These are phyloP conservation scores for Tylopilus subfusipes DNA, from an alignment of 768 basidiomycete species.

Conservation along the genomic window DNA sequence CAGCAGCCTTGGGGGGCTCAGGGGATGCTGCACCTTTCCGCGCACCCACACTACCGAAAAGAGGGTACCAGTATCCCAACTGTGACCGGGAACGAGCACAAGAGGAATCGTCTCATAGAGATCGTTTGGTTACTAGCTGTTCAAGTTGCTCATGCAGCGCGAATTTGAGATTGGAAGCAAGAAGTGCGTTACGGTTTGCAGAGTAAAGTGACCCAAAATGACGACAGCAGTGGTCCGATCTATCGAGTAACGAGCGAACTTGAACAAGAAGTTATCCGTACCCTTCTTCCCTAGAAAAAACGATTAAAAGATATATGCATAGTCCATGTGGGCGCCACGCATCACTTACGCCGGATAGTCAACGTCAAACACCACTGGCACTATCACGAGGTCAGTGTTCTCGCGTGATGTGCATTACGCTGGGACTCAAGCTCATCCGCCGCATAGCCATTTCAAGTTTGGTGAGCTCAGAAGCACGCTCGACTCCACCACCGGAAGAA, in stretches of 20 bases:
- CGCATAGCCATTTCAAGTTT: constrained; percentile 98
- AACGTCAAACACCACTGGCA: constrained; percentile 92
- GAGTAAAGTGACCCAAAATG: constrained; percentile 92
- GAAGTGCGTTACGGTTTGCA: constrained; percentile 78
- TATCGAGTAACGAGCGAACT: constrained; percentile 86
- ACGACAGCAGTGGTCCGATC: constrained; percentile 90
- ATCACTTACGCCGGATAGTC: constrained; percentile 79
- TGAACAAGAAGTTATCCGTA: constrained; percentile 81
- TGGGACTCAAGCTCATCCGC: constrained; percentile 91
- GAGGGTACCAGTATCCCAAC: constrained; percentile 45
- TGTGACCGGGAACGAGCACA: constrained; percentile 37
- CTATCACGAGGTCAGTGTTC: constrained; percentile 86
- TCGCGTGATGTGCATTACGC: constrained; percentile 89
- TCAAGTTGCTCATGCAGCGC: constrained; percentile 81
- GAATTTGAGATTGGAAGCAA: constrained; percentile 89
- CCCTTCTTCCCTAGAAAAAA: constrained; percentile 55
- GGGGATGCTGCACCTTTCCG: constrained; percentile 68
- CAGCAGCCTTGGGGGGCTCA: constrained; percentile 37
- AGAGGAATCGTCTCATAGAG: constrained; percentile 59
- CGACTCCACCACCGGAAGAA: constrained; percentile 99
- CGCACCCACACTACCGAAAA: constrained; percentile 84
- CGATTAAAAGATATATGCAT: not conserved
- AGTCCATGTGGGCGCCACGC: not conserved
- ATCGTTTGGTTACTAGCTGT: constrained; percentile 58
- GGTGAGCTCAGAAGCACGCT: constrained; percentile 91